These are phyloP conservation scores for Cerioporus squamosus DNA, from an alignment of 1,284 basidiomycete genomes.

Conservation along the genomic window DNA sequence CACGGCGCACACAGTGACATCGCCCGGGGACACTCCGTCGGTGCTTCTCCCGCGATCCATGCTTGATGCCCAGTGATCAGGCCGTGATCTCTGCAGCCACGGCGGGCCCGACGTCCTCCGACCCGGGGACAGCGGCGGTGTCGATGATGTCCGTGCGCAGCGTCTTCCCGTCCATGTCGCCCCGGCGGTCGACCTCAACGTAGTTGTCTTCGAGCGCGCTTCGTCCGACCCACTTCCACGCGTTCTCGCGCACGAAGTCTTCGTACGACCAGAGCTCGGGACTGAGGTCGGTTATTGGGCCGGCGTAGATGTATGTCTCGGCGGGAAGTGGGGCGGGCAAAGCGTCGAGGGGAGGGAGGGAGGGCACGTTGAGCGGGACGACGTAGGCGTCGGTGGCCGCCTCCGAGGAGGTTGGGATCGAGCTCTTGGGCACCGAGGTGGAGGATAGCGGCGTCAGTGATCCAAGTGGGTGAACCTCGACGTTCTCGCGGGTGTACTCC, in stretches of 20 bases:
- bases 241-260: slow-evolving; percentile 69
- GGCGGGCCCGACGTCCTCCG: not conserved
- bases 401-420: slow-evolving; percentile 42
- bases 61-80: no score
- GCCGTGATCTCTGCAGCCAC: slow-evolving; percentile 4
- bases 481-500: slow-evolving; percentile 70
- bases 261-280: slow-evolving; percentile 78
- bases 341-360: slow-evolving; percentile 42
- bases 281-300: slow-evolving; percentile 48
- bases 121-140: not conserved
- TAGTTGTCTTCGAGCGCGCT: slow-evolving; percentile 44
- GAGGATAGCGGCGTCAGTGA: slow-evolving; percentile 40
- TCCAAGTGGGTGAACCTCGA: slow-evolving; percentile 59
- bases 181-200: slow-evolving; percentile 48
- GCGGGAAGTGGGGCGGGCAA: slow-evolving; percentile 46
- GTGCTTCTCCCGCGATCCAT: no score
- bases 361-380: slow-evolving; percentile 44
- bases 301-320: slow-evolving; percentile 77
- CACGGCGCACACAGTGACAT: not conserved
- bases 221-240: slow-evolving; percentile 72
- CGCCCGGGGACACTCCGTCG: not conserved
- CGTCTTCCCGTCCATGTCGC: slow-evolving; percentile 33
- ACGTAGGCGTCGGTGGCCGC: slow-evolving; percentile 33
- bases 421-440: slow-evolving; percentile 11
- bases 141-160: slow-evolving; percentile 24